Evolutionary conservation across 257 asterid genomes (phyloP), one percentile per base, ranked within the genome.

Genomic region (Solanum medicagineum): DNA sequence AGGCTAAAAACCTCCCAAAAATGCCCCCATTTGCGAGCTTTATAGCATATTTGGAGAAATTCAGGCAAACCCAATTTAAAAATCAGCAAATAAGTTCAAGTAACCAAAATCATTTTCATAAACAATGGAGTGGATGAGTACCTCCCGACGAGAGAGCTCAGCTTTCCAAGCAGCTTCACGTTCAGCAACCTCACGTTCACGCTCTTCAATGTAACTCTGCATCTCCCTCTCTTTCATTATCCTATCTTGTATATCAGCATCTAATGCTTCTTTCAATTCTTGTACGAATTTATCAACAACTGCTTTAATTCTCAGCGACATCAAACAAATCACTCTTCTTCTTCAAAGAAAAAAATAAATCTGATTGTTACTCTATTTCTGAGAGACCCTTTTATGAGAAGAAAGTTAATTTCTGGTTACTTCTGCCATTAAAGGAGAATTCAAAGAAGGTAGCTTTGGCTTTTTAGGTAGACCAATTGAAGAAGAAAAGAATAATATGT

Each of bases 161-260:
- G 98, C 99, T 91, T 96, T 96, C 99, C 99, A 96, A 68, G 99
- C 99, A 49, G 98, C 98, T 92, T 96, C 99, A 0, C 99, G 97
- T 86, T 96, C 99, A 7, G 99, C 98, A 66, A 96, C 99, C 90
- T 96, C 98, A 6, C 99, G 98, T 83, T 96, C 98, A 6, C 99
- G 95, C 85, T 96, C 98, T 86, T 94, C 98, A 5, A 96, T 96
- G 88, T 96, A 96, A 89, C 99, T 95, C 93, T 96, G 99, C 99
- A 96, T 94, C 94, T 96, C 99, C 86, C 98, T 90, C 87, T 96
- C 99, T 92, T 96, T 96, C 99, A 96, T 93, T 68, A 94, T 91
- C 88, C 99, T 89, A 85, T 96, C 99, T 87, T 95, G 98, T 87
- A 95, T 94, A 90, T 96, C 98, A 12, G 98, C 99, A 90, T 95